Evolutionary conservation across 768 basidiomycete genomes (phyloP), one percentile per base, ranked within the genome.

Genomic region (Lentinula sp.): DNA sequence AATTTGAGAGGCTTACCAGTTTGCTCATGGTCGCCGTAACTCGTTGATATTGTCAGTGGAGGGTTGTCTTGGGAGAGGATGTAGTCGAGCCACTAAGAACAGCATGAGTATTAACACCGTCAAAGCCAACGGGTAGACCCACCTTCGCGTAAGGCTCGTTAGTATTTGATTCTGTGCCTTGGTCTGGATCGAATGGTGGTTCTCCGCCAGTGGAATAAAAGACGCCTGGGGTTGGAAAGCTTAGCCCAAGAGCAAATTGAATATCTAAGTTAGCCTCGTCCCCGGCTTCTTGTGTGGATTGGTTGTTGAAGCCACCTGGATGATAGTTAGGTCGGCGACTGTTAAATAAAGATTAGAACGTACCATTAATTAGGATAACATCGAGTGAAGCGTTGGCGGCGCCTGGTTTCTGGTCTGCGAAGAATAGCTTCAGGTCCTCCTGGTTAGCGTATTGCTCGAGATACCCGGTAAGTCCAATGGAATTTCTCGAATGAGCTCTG

Each of bases 221-320:
- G 18, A 23, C 41, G 0, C 15, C 71, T 2, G 81, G 82, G 4
- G 81, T 87, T 0, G 88, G 88, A 67, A 79, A 80, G 4, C 85
- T 76, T 32, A 91, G 59, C 18, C 88, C 89, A 61, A 81, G 85
- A 0, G 81, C 85, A 69, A 84, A 87, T 66, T 90, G 87, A 3
- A 81, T 79, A 63, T 90, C 88, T 32, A 90, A 72, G 63, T 86
- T 79, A 3, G 88, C 89, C 69, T 92, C 90, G 3, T 61, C 66
- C 1, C 88, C 87, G 15, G 88, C 83, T 13, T 74, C 71, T 0
- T 70, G 71, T n/a, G 73, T 46, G 51, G 64, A 82, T 67, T 91
- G 88, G 61, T 79, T 77, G 66, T 91, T 88, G 61, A 73, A 42
- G 2, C 87, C 88, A 53, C 82, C 89, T 88, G 59, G 9, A 59